Evolutionary conservation across 2,329 filamentous ascomycete genomes (phyloP).

Genomic region (Calonectria naviculata): DNA sequence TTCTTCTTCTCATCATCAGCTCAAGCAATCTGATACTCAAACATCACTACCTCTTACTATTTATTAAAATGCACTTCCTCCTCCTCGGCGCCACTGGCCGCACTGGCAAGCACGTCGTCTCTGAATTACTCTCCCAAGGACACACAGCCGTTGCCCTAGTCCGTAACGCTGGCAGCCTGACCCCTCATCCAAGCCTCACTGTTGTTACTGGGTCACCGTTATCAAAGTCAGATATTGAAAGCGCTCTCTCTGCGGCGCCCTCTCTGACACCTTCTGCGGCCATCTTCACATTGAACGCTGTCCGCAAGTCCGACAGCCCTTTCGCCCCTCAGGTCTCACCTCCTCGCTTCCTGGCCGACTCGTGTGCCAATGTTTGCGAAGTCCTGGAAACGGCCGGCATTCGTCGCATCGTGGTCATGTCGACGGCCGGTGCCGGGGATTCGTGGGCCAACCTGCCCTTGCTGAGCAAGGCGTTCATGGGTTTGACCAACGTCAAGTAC

Average conservation of each 20-base stretch:
- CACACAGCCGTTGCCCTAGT: conserved; percentile 53
- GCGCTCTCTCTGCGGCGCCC: conserved; percentile 35
- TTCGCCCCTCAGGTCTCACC: conserved; percentile 52
- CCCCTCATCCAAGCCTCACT: conserved; percentile 41
- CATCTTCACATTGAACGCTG: conserved; percentile 53
- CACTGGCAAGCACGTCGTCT: conserved; percentile 54
- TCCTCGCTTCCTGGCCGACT: conserved; percentile 52
- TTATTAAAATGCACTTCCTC: conserved; percentile 56
- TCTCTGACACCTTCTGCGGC: conserved; percentile 41
- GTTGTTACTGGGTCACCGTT: conserved; percentile 49
- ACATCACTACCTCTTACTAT: too few species aligned
- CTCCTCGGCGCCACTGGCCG: conserved; percentile 57
- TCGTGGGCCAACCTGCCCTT: conserved; percentile 49
- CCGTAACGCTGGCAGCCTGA: conserved; percentile 39
- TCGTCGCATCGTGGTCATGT: conserved; percentile 50
- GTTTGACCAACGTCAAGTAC: conserved; percentile 53
- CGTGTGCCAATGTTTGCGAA: conserved; percentile 47
- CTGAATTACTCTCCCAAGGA: conserved; percentile 49
- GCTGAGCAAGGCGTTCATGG: conserved; percentile 49
- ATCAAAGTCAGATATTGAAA: conserved; percentile 46
- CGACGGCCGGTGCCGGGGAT: conserved; percentile 52
- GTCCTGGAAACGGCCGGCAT: conserved; percentile 45
- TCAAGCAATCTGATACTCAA: conserved; percentile 9
- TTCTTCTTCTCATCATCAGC: neutral
- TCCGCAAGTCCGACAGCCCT: conserved; percentile 52